A percentile compares a stretch with the other conserved stretches of the same genome.
These are phyloP conservation scores for Tetradesmus obliquus DNA, from an alignment of 139 green algal genomes.

Conservation along the genomic window DNA sequence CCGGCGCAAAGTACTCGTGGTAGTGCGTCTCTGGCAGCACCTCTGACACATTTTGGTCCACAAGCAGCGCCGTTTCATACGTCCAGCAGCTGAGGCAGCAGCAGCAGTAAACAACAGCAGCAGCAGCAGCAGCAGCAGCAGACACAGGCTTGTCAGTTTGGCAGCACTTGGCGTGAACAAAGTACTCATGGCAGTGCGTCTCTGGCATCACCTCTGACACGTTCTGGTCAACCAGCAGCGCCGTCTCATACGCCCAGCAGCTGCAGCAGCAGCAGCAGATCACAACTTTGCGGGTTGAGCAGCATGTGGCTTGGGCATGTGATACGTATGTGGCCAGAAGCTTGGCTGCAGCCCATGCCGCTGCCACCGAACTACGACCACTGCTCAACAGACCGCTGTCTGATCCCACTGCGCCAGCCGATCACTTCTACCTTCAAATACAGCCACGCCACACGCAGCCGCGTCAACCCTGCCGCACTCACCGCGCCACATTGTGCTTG, in stretches of 20 bases:
- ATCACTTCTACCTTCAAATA: too few species aligned
- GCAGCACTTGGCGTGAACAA: slow-evolving; percentile 41
- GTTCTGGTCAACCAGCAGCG: slow-evolving; percentile 73
- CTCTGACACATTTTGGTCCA: slow-evolving; percentile 73
- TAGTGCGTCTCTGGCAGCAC: slow-evolving; percentile 90
- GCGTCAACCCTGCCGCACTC: not conserved
- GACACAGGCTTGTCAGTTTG: not conserved
- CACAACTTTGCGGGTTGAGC: too few species aligned
- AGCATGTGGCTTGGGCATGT: too few species aligned
- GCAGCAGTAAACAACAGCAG: not conserved
- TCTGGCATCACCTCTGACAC: slow-evolving; percentile 81
- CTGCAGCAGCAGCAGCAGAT: not conserved
- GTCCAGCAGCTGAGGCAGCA: slow-evolving; percentile 85
- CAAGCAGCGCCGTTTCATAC: slow-evolving; percentile 91
- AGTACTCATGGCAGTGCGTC: slow-evolving; percentile 95
- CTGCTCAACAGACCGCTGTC: too few species aligned
- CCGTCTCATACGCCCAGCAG: slow-evolving; percentile 98
- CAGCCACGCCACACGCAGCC: too few species aligned
- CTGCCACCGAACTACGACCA: too few species aligned
- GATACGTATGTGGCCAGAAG: too few species aligned
- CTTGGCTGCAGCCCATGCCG: too few species aligned
- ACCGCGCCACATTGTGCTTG: slow-evolving; percentile 94
- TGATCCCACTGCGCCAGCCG: too few species aligned
- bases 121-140: not conserved
- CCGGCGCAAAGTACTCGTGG: slow-evolving; percentile 90